Percentiles rank a stretch among this genome's conserved stretches.
phyloP scores from a whole-genome alignment of 495 filamentous ascomycete species.

The Xylona heveae region DNA sequence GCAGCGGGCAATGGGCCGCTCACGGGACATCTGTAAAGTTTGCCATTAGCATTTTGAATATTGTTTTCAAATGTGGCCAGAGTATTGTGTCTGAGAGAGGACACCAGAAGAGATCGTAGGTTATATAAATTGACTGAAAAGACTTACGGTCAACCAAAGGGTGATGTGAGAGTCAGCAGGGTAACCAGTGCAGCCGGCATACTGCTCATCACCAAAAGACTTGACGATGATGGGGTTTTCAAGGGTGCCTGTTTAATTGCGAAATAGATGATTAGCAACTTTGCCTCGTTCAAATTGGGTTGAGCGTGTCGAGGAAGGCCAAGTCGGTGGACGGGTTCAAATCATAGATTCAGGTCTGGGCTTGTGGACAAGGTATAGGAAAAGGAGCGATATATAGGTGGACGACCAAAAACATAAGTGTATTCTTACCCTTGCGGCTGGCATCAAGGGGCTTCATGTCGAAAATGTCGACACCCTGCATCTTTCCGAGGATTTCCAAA shows the following conservation, averaged over 20 bases:
- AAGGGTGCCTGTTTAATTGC: constrained; percentile 74
- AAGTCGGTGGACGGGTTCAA: too few relatives aligned
- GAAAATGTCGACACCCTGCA: constrained; percentile 95
- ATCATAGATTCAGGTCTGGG: too few relatives aligned
- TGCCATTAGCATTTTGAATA: not conserved
- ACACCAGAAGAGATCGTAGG: not conserved
- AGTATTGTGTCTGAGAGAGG: not conserved
- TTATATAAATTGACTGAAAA: not conserved
- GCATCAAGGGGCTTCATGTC: constrained; percentile 94
- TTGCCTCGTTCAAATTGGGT: too few relatives aligned
- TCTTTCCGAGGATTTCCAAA: constrained; percentile 96
- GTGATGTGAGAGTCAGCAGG: constrained; percentile 81
- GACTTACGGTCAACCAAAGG: constrained; percentile 70
- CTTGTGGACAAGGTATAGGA: constrained; percentile 1
- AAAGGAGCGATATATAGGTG: not conserved
- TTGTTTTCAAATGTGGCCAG: constrained; percentile 2
- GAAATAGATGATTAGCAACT: too few relatives aligned
- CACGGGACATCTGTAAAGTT: constrained; percentile 47
- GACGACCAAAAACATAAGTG: constrained; percentile 4
- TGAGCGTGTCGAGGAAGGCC: too few relatives aligned
- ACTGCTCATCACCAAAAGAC: constrained; percentile 87
- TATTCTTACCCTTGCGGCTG: constrained; percentile 62
- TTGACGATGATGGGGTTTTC: constrained; percentile 76
- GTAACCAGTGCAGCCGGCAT: constrained; percentile 84
- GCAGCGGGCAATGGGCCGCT: constrained; percentile 83